Base-by-base conservation (phyloP, 805 yeast species). In the Isabelozyma rhagii region DNA sequence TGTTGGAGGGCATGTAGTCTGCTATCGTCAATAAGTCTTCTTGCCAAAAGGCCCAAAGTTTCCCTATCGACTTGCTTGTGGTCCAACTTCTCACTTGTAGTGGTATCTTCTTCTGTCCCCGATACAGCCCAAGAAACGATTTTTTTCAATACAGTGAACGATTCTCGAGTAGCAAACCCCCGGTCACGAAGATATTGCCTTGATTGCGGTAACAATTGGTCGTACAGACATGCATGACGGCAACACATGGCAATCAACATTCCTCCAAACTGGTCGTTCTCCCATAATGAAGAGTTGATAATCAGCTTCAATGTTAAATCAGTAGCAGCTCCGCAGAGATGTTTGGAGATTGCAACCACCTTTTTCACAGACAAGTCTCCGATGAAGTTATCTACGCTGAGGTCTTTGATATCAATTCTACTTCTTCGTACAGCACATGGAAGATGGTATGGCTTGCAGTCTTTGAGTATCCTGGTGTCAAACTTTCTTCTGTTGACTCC, bases 241-340 rank as follows among this genome's bases (percentile, higher is more conserved):
- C 97, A 91, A 62, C 97, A 91, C 89, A 92, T 85, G 25, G 97
- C 97, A 31, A 91, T 89, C 28, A 88, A 68, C 53, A 87, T 67
- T 0, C 94, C 96, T 3, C 67, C 64, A 44, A 82, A 69, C 39
- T 48, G 47, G 15, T 21, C 14, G 8, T 36, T 42, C n/a, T 51
- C 50, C 18, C 53, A 44, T 1, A 74, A 51, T 10, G 63, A 55
- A 0, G 74, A 62, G 51, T 79, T 78, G 43, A 75, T 52, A 2
- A 90, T 63, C 67, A 90, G 85, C 55, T 82, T 75, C 25, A 92
- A 66, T 0, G 97, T 87, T 45, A 91, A 70, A 63, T 91, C 97
- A 0, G 97, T 92, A 1, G 97, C 97, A 3, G 87, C 96, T 5
- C 97, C 97, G 68, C 97, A 91, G 36, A 92, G 68, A 68, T 91